Evolutionary conservation across 2,329 filamentous ascomycete species (phyloP), one percentile per base, ranked within the genome.

Genomic region (Escovopsis sp.): DNA sequence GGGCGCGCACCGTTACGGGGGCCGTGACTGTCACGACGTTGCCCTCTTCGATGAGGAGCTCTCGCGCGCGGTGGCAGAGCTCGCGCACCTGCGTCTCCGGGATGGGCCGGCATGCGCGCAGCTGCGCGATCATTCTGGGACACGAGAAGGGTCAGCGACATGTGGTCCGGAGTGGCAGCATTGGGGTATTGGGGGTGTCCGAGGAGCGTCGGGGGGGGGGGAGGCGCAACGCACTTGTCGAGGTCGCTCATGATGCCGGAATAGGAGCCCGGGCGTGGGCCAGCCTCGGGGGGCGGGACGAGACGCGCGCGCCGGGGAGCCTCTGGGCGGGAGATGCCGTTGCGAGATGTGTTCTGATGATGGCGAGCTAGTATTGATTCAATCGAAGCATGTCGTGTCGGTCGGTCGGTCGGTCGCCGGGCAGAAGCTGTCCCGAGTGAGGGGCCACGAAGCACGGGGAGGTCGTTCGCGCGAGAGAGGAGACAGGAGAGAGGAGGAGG

Each of bases 21-120:
- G 89, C 89, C 58, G 89, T 83, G 47, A 98, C 89, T 14, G 84
- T 87, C 49, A 96, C 89, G 39, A 96, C 89, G 59, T 98, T 96
- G 50, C 86, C 89, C 66, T 98, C 91, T 63, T 96, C 91, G 47
- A 98, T 94, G 50, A 98, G 68, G 42, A 98, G 74, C 67, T 98
- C 91, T 49, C 91, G 78, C 40, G 91, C 91, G 60, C 95, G 95
- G 71, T 95, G 89, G 66, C 91, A 96, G 53, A 98, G 74, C 65
- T 98, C 89, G 58, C 89, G 83, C 47, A 98, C 93, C 66, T 96
- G 85, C 34, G 80, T 72, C 68, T 98, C 91, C 47, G 91, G 89
- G 52, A 98, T 98, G 42, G 89, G 88, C 47, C 88, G 84, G 65
- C 91, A 98, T 58, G 87, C 84, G 68, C 91, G 86, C 57, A 98